A percentile compares a stretch with the other conserved stretches of the same genome.
phyloP scores from a whole-genome alignment of 163 green algal species.

The Scenedesmus sp. region DNA sequence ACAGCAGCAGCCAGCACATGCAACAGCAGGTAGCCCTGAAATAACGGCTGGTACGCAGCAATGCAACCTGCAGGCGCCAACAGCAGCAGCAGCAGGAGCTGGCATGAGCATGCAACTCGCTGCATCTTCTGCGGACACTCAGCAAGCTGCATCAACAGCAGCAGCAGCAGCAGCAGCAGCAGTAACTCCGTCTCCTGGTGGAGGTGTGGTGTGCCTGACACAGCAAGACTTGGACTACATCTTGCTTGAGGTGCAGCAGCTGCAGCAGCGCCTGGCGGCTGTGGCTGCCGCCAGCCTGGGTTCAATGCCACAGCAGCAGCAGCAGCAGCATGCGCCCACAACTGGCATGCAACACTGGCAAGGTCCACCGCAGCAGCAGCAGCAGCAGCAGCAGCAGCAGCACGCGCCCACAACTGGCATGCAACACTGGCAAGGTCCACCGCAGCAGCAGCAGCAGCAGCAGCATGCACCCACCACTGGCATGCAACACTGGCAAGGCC shows the following conservation, averaged over 20 bases:
- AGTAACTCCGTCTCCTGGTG: not conserved
- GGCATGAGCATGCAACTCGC: not conserved
- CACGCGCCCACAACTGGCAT: no score
- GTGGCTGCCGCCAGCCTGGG: not conserved
- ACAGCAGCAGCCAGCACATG: no score
- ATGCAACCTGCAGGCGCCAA: no score
- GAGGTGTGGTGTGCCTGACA: not conserved
- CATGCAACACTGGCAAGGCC: no score
- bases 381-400: not conserved
- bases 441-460: no score
- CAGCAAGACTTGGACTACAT: slow-evolving; percentile 19
- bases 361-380: not conserved
- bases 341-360: not conserved
- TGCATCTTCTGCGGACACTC: not conserved
- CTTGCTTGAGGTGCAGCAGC: not conserved
- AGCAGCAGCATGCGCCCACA: not conserved
- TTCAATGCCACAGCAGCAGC: slow-evolving; percentile 10
- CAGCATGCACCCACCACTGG: no score
- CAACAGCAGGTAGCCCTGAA: no score
- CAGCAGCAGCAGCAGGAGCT: not conserved
- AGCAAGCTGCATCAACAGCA: not conserved
- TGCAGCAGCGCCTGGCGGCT: slow-evolving; percentile 25
- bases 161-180: not conserved
- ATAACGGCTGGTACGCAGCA: no score
- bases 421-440: no score